Conservation (phyloP, 352 stramenopile species). For the Phytophthora fragariae region DNA sequence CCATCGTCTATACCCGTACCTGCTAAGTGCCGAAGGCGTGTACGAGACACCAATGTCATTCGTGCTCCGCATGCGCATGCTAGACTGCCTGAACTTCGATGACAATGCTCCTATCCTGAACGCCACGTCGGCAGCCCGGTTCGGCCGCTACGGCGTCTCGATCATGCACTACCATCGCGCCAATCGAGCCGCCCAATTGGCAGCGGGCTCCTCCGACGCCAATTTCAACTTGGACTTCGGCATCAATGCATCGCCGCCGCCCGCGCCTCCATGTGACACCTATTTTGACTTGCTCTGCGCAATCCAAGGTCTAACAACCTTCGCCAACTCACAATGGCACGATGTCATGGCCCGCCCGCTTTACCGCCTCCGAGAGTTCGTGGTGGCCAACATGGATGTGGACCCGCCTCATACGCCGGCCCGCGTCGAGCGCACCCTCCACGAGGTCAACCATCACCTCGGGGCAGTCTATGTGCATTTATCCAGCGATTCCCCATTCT, state of each 20-base stretch:
- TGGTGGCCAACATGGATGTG: too few species aligned
- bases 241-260: background rate
- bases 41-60: background rate
- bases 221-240: slow-evolving; percentile 6
- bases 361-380: too few species aligned
- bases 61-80: background rate
- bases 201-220: background rate
- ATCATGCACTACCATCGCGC: slow-evolving; percentile 7
- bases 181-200: background rate
- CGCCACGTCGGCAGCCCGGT: background rate
- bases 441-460: too few species aligned
- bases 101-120: background rate
- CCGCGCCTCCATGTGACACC: background rate
- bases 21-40: background rate
- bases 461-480: too few species aligned
- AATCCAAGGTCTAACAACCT: too few species aligned
- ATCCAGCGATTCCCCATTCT: too few species aligned
- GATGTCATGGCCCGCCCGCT: too few species aligned
- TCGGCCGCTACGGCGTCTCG: background rate
- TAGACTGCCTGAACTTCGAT: background rate
- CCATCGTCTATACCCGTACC: background rate
- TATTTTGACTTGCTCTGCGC: too few species aligned
- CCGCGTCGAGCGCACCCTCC: too few species aligned
- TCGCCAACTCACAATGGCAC: too few species aligned
- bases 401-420: too few species aligned